Percentiles rank a stretch among this genome's conserved stretches.
phyloP scores from a whole-genome alignment of 1,139 yeast genomes.

The Trichomonascaceae sp. region DNA sequence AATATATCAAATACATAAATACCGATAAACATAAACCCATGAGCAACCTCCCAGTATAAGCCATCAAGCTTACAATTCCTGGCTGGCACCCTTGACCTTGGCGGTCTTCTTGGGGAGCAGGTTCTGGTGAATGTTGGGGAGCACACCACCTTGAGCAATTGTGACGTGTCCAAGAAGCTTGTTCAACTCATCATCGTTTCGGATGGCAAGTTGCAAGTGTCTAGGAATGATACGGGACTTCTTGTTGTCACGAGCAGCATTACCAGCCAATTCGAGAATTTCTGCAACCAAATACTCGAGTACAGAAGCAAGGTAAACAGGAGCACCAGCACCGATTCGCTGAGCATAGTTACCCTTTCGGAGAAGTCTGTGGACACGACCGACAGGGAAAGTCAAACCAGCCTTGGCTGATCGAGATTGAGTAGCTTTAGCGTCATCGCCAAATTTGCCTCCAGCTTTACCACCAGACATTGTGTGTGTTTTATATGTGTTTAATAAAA shows the following conservation, averaged over 20 bases:
- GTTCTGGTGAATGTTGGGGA: constrained; percentile 91
- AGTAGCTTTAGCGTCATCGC: constrained; percentile 83
- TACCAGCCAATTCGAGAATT: constrained; percentile 96
- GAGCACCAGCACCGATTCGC: constrained; percentile 98
- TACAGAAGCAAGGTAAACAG: constrained; percentile 93
- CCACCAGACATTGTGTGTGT: constrained; percentile 81
- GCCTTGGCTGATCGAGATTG: constrained; percentile 98
- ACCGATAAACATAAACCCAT: constrained; percentile 8
- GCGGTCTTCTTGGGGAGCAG: constrained; percentile 79
- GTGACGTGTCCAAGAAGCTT: constrained; percentile 89
- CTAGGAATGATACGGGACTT: constrained; percentile 98
- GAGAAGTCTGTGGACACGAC: constrained; percentile 96
- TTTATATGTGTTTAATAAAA: constrained; percentile 8
- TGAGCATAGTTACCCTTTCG: constrained; percentile 99
- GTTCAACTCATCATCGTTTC: constrained; percentile 97
- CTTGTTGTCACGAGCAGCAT: constrained; percentile 97
- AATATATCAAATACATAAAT: constrained; percentile 10
- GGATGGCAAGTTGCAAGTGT: constrained; percentile 96
- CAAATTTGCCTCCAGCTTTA: constrained; percentile 93
- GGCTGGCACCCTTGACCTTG: constrained; percentile 33
- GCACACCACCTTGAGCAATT: constrained; percentile 97
- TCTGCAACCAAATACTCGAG: constrained; percentile 96
- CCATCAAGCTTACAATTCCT: constrained; percentile 28
- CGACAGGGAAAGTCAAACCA: constrained; percentile 98
- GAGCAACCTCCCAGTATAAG: neutral